These are phyloP conservation scores for Diaporthe sp. DNA, from an alignment of 2,329 filamentous ascomycete species.

Conservation along the genomic window DNA sequence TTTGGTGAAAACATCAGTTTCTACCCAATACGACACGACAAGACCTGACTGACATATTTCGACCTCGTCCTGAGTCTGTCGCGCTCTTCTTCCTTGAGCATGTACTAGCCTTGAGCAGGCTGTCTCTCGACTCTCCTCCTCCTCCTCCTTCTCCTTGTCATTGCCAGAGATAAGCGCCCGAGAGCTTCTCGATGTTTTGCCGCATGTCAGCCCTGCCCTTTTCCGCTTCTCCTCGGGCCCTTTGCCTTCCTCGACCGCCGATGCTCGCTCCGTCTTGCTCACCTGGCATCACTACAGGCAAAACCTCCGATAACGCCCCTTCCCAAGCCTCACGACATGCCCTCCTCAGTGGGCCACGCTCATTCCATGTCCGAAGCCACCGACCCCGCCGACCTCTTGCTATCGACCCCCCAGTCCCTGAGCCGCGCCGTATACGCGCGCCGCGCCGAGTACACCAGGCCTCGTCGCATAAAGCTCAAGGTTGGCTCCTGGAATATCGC, in stretches of 20 bases:
- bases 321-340: constrained; percentile 17
- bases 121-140: background rate
- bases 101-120: constrained; percentile 6
- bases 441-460: constrained; percentile 82
- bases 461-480: constrained; percentile 84
- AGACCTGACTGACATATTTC: constrained; percentile 49
- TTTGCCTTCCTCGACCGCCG: background rate
- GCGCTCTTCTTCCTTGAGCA: background rate
- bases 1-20: background rate
- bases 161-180: background rate
- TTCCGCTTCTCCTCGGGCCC: background rate
- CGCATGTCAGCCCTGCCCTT: background rate
- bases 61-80: background rate
- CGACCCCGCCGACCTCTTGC: constrained; percentile 43
- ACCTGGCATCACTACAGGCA: constrained; percentile 39
- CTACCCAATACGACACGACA: background rate
- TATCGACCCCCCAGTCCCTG: constrained; percentile 69
- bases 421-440: constrained; percentile 78
- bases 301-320: background rate
- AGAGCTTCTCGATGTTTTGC: background rate
- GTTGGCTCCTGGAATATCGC: constrained; percentile 97
- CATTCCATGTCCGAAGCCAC: constrained; percentile 34
- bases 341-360: constrained; percentile 14
- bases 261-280: background rate
- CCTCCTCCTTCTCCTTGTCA: too few relatives aligned